A percentile compares a stretch with the other conserved stretches of the same genome.
Evolutionary conservation across 768 basidiomycete genomes (phyloP).

Genomic region (Chiua virens): DNA sequence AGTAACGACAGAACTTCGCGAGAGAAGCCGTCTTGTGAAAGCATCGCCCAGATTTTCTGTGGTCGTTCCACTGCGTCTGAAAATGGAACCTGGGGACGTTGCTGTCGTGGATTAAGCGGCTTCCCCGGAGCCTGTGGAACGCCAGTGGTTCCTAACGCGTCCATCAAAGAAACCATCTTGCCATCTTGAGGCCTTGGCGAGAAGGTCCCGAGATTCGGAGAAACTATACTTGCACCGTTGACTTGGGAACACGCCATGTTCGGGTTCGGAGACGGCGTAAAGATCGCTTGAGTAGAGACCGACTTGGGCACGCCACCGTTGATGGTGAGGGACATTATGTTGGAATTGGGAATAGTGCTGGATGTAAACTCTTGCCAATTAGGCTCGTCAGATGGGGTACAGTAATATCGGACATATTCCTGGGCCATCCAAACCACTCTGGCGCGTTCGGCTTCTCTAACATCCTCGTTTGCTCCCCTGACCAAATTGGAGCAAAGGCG

Average conservation of each 20-base stretch:
- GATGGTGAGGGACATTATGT: conserved; percentile 20
- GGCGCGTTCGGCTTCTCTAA: conserved; percentile 36
- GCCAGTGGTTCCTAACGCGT: conserved; percentile 37
- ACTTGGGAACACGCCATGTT: conserved; percentile 26
- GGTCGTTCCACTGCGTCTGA: conserved; percentile 24
- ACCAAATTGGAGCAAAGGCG: conserved; percentile 67
- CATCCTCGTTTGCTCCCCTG: conserved; percentile 47
- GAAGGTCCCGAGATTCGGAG: conserved; percentile 50
- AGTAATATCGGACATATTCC: conserved; percentile 64
- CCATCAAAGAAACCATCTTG: conserved; percentile 44
- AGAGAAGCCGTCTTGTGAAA: conserved; percentile 68
- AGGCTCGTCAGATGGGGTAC: conserved; percentile 46
- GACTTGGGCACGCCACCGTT: conserved; percentile 41
- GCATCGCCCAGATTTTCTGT: conserved; percentile 46
- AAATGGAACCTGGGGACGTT: conserved; percentile 19
- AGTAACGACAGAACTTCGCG: conserved; percentile 61
- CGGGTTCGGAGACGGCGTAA: conserved; percentile 47
- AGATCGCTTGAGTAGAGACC: conserved; percentile 54
- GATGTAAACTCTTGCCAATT: conserved; percentile 61
- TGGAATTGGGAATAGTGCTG: conserved; percentile 48
- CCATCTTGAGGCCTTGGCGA: conserved; percentile 53
- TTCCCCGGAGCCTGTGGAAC: conserved; percentile 21
- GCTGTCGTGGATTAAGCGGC: conserved; percentile 24
- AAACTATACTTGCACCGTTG: conserved; percentile 18
- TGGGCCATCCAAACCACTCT: conserved; percentile 65